Conservation (phyloP, 2,329 filamentous ascomycete species). For the Exserohilum rostratum region DNA sequence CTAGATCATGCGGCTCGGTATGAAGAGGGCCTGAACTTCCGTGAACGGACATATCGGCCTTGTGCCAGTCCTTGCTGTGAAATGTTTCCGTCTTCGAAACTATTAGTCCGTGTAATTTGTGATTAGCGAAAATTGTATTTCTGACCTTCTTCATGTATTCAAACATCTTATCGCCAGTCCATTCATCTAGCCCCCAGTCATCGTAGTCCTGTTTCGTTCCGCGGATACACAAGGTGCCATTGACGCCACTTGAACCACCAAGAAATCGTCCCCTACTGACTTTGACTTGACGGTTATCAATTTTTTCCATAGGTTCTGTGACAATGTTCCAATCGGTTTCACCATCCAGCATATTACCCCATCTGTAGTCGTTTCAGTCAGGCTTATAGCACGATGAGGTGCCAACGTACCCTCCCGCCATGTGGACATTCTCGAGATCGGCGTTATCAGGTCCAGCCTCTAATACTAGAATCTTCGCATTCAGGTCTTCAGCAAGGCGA, state of each 20-base stretch:
- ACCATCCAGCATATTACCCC: slow-evolving; percentile 55
- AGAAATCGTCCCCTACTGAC: slow-evolving; percentile 58
- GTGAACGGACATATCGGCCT: slow-evolving; percentile 56
- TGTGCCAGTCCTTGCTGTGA: slow-evolving; percentile 63
- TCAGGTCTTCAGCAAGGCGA: slow-evolving; percentile 54
- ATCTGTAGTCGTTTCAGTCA: slow-evolving; percentile 20
- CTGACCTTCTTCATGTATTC: slow-evolving; percentile 60
- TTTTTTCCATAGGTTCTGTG: slow-evolving; percentile 48
- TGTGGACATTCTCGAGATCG: slow-evolving; percentile 57
- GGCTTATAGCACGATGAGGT: neutral
- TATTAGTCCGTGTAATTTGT: neutral
- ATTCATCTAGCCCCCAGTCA: slow-evolving; percentile 62
- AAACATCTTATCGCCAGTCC: slow-evolving; percentile 64
- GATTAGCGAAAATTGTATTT: neutral
- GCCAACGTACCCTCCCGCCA: slow-evolving; percentile 53
- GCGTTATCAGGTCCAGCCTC: slow-evolving; percentile 56
- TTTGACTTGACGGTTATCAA: slow-evolving; percentile 55
- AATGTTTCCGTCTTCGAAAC: slow-evolving; percentile 59
- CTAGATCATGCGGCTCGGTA: slow-evolving; percentile 63
- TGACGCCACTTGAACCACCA: slow-evolving; percentile 57
- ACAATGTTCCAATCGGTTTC: slow-evolving; percentile 61
- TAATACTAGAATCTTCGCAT: slow-evolving; percentile 52
- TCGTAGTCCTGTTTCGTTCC: slow-evolving; percentile 59
- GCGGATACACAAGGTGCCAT: slow-evolving; percentile 58
- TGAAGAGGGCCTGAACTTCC: slow-evolving; percentile 57